Evolutionary conservation across 2,329 filamentous ascomycete genomes (phyloP).

Genomic region (Zymoseptoria tritici): DNA sequence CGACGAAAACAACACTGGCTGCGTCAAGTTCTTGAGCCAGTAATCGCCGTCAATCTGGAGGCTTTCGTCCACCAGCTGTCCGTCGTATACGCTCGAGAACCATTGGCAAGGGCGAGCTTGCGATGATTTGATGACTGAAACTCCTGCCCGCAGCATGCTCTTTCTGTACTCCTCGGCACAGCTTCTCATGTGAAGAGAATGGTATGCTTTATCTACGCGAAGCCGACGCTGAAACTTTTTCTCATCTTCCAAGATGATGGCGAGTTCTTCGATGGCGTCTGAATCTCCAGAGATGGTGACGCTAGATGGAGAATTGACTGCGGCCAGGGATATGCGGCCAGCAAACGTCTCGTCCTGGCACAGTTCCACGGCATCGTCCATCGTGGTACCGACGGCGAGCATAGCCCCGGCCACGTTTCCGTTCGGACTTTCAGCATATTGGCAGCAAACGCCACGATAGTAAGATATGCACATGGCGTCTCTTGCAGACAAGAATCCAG

Average conservation of each 20-base stretch:
- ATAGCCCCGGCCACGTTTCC: conserved; percentile 5
- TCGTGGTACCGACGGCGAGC: conserved; percentile 9
- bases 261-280: conserved; percentile 29
- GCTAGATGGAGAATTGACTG: conserved; percentile 35
- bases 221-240: conserved; percentile 35
- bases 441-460: conserved; percentile 18
- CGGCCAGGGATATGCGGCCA: conserved; percentile 15
- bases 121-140: not conserved
- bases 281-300: conserved; percentile 42
- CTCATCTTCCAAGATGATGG: conserved; percentile 27
- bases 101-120: not conserved
- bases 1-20: conserved; percentile 38
- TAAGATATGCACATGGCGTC: conserved; percentile 17
- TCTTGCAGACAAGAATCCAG: conserved; percentile 15
- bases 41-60: conserved; percentile 27
- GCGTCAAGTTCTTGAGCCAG: conserved; percentile 41
- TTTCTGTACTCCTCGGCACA: conserved; percentile 4
- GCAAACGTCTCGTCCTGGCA: not conserved
- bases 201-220: conserved; percentile 39
- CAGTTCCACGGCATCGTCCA: conserved; percentile 5
- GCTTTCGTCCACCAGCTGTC: not conserved
- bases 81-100: conserved; percentile 2
- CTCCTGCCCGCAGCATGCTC: not conserved
- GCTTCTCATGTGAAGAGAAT: conserved; percentile 33
- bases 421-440: conserved; percentile 4